Conservation (phyloP, 139 green algal species). For the Pleodorina starrii region DNA sequence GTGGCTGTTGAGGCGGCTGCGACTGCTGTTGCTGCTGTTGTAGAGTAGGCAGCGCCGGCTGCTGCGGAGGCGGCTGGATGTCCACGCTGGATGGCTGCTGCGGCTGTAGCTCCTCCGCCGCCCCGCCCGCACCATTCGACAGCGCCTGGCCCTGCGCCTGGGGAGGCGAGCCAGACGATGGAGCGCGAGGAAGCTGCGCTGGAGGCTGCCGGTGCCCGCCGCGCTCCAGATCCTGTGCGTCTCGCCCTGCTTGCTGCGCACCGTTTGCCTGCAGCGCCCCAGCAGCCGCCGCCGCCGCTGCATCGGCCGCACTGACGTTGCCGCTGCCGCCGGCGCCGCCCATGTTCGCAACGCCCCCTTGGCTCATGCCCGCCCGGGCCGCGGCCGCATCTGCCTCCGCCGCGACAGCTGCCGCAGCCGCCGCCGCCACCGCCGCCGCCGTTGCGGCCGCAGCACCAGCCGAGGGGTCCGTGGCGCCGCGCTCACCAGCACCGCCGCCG, state of each 20-base stretch:
- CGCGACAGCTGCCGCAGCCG: not conserved
- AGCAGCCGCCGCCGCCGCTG: slow-evolving; percentile 9
- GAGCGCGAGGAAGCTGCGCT: too few relatives aligned
- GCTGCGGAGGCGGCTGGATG: not conserved
- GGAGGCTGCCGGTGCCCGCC: not conserved
- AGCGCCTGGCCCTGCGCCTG: not conserved
- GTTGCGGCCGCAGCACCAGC: not conserved
- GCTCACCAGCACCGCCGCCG: not conserved
- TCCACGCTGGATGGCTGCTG: not conserved
- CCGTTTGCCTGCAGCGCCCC: too few relatives aligned
- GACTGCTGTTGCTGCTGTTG: not conserved
- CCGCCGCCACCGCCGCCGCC: not conserved
- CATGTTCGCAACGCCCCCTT: not conserved
- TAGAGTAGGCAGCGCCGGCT: not conserved
- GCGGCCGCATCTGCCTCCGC: not conserved
- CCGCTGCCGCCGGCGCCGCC: not conserved
- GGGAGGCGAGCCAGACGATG: too few relatives aligned
- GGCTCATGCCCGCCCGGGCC: not conserved
- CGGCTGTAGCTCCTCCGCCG: not conserved
- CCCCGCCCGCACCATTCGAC: not conserved
- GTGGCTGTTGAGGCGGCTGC: not conserved
- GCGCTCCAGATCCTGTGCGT: too few relatives aligned
- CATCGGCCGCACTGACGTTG: not conserved
- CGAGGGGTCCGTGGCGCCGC: not conserved
- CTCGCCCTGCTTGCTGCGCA: too few relatives aligned